Evolutionary conservation across 148 eudicot species (phyloP).

Genomic region (Heliosperma pusillum): DNA sequence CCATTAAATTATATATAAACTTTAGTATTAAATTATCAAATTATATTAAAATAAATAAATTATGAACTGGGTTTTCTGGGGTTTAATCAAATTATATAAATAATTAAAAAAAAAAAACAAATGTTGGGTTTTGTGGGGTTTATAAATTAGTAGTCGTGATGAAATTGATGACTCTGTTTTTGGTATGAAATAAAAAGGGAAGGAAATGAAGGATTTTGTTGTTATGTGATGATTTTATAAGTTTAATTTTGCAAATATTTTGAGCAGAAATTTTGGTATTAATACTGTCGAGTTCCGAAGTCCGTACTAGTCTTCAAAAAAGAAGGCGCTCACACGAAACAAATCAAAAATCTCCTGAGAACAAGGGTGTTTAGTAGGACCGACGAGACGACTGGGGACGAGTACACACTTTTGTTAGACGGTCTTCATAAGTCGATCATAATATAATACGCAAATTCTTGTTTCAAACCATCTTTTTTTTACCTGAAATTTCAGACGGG

Average conservation of each 20-base stretch:
- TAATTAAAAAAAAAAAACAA: no score
- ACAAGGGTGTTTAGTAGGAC: background rate
- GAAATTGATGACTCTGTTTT: no score
- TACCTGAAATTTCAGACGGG: no score
- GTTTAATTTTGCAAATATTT: background rate
- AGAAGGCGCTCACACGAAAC: background rate
- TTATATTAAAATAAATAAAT: background rate
- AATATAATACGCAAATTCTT: no score
- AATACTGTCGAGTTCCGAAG: no score
- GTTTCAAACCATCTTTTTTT: no score
- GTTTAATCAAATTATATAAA: background rate
- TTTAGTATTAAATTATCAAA: background rate
- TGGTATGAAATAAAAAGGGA: background rate
- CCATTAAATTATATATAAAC: slow-evolving; percentile 23
- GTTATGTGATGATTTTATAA: background rate
- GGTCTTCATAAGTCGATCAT: no score
- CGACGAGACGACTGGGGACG: no score
- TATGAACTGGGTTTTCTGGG: slow-evolving; percentile 5
- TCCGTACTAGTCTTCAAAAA: background rate
- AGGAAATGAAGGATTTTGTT: background rate
- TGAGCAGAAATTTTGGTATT: background rate
- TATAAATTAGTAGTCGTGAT: background rate
- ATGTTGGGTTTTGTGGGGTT: background rate
- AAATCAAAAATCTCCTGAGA: background rate
- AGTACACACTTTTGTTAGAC: no score